These are phyloP conservation scores for Luzula sylvatica DNA, from an alignment of 176 grass and related monocot species.

Conservation along the genomic window DNA sequence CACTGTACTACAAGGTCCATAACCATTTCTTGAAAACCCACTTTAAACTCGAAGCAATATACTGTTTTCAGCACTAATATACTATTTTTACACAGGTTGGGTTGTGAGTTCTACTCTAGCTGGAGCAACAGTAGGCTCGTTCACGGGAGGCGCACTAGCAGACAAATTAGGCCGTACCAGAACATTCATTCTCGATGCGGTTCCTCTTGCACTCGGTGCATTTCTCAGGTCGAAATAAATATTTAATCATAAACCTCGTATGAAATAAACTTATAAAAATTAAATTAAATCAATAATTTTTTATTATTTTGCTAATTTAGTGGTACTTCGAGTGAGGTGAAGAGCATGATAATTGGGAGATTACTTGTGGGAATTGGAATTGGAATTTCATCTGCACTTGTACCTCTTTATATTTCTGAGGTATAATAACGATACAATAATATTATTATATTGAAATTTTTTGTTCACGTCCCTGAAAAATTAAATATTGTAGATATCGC, in stretches of 20 bases:
- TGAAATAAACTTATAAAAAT: not conserved
- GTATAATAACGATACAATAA: too few species aligned
- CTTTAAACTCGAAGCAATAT: slow-evolving; percentile 2
- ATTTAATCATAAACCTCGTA: not conserved
- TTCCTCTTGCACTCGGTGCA: slow-evolving; percentile 75
- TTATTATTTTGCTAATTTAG: slow-evolving; percentile 25
- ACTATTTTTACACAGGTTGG: slow-evolving; percentile 53
- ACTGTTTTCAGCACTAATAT: not conserved
- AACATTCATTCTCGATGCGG: slow-evolving; percentile 84
- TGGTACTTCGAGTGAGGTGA: slow-evolving; percentile 83
- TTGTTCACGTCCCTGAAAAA: too few species aligned
- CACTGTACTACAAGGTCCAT: slow-evolving; percentile 66
- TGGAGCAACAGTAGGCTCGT: slow-evolving; percentile 86
- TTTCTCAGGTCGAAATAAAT: slow-evolving; percentile 59
- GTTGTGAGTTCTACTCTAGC: slow-evolving; percentile 84
- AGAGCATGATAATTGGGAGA: slow-evolving; percentile 87
- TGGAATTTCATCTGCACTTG: slow-evolving; percentile 89
- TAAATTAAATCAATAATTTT: slow-evolving; percentile 1
- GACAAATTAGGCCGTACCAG: slow-evolving; percentile 93
- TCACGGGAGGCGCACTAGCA: slow-evolving; percentile 83
- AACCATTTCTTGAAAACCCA: slow-evolving; percentile 6
- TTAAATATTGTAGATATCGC: slow-evolving; percentile 91
- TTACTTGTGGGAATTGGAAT: slow-evolving; percentile 92
- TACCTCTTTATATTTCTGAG: slow-evolving; percentile 99
- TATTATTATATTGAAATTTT: too few species aligned